Evolutionary conservation across 345 rosid species (phyloP), one percentile per base, ranked within the genome.

Genomic region (Draba incana): DNA sequence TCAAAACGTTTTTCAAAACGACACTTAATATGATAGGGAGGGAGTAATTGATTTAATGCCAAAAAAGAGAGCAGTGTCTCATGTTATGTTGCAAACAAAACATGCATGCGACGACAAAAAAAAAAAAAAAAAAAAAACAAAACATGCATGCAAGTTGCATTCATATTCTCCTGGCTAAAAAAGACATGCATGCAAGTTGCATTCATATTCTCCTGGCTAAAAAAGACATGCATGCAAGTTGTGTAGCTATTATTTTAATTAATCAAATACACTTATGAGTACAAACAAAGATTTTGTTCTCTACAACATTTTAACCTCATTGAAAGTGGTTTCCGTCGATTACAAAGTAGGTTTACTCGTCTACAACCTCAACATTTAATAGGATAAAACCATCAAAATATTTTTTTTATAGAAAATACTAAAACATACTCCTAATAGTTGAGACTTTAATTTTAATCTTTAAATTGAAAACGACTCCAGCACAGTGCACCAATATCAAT

Each of bases 81-180:
- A 9, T 37, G 43, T 48, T 63, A 12, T 35, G 39, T 53, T 53
- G 54, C 68, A 71, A 52, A 44, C 20, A 42, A 54, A 30, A 11
- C 33, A 62, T 71, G 63, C 54, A 31, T 24, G 75, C 56, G n/a
- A n/a, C n/a, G n/a, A n/a, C n/a, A n/a, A n/a, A n/a, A n/a, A n/a
- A n/a, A n/a, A n/a, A n/a, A n/a, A n/a, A n/a, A n/a, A n/a, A n/a
- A n/a, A n/a, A n/a, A n/a, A n/a, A n/a, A n/a, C n/a, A 42, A 54
- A 30, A 11, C 33, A 62, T 71, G 62, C 69, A 54, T 71, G 63
- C 69, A 62, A 71, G 38, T 72, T 55, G 70, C 4, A 24, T 30
- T 49, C 10, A 39, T 10, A 49, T 27, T 15, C 52, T 8, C 24
- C 15, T 10, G 37, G 48, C 48, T 3, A 54, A 66, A 35, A 28